Evolutionary conservation across 2,329 filamentous ascomycete species (phyloP), one percentile per base, ranked within the genome.

Genomic region (Magnaporthiopsis rhizophila): DNA sequence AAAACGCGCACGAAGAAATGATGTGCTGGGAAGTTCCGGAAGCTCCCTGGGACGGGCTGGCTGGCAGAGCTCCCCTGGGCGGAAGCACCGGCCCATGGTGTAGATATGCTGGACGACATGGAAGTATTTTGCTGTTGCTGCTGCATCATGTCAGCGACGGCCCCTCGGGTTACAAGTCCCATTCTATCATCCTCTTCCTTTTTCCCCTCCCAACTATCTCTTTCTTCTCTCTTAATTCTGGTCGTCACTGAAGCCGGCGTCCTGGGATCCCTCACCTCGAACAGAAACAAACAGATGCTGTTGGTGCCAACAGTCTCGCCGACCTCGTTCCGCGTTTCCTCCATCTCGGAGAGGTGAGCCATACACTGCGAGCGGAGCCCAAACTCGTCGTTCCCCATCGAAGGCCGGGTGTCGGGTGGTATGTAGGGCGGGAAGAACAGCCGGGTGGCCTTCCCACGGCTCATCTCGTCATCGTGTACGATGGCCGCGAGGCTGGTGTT

Each of bases 1-100:
- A 82, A 86, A 6, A 86, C 77, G 13, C 83, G 78, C 30, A 79
- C 78, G 64, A 86, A 86, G 69, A 83, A 85, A 69, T 86, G 83
- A 65, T 86, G 84, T 13, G 80, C 76, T 2, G 84, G 84, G 63
- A 86, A 86, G 0, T 72, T 72, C 53, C 75, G 75, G 66, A 84
- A 86, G 58, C 74, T 71, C 3, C 73, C 72, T 0, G 84, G 80
- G 0, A 83, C 82, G 24, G 75, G 71, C 30, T 74, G 75, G 60
- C 75, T 75, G 62, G 83, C 72, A 12, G 67, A 66, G 65, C 76
- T 75, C 62, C 69, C 68, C 50, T 78, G 72, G 21, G 74, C 69
- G 1, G 75, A 69, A 2, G 75, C 70, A 24, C 75, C 71, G 66
- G 75, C 75, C 77, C 77, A 80, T 7, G 74, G 71, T 5, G 74